phyloP scores from a whole-genome alignment of 176 grass and related monocot species.

The Carex pumila region DNA sequence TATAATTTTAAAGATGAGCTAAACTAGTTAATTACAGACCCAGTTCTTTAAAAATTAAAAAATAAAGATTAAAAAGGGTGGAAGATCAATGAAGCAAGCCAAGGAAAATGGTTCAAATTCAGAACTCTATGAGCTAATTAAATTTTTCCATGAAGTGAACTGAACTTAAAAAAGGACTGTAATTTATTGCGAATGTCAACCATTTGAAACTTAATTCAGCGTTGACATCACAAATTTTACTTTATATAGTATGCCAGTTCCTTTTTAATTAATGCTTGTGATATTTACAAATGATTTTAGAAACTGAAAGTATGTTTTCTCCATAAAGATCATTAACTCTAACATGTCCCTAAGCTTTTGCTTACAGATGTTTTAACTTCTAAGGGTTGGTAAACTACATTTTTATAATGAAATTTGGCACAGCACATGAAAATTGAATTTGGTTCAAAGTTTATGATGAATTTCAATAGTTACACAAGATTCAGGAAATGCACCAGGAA shows the following conservation, averaged over 20 bases:
- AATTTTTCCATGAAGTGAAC: not conserved
- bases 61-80: not conserved
- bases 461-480: not conserved
- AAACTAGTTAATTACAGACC: not conserved
- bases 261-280: not conserved
- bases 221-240: not conserved
- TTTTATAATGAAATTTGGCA: not conserved
- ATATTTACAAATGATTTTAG: not conserved
- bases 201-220: not conserved
- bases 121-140: not conserved
- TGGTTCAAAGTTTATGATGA: not conserved
- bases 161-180: not conserved
- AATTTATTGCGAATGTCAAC: not conserved
- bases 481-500: too few species aligned
- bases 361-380: not conserved
- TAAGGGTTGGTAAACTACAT: not conserved
- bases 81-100: not conserved
- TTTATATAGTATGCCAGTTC: not conserved
- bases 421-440: not conserved
- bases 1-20: not conserved
- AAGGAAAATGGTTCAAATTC: not conserved
- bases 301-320: not conserved
- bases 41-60: not conserved
- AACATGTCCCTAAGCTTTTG: not conserved
- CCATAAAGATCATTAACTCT: not conserved